Percentiles rank a stretch among this genome's conserved stretches.
phyloP scores from a whole-genome alignment of 257 asterid genomes.

The Solanum appendiculatum region DNA sequence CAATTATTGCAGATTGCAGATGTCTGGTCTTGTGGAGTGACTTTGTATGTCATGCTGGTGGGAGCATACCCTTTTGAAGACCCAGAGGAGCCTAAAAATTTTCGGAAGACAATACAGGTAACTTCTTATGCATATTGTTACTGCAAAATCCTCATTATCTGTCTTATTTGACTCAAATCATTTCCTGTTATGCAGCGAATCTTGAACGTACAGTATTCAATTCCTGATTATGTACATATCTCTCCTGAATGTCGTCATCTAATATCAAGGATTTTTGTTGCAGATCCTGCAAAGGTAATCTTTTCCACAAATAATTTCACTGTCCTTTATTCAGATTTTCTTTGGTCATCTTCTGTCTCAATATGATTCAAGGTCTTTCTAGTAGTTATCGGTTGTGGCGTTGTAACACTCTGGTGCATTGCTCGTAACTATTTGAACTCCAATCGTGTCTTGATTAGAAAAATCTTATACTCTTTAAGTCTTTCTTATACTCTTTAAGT shows the following conservation, averaged over 20 bases:
- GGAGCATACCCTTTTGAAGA: constrained; percentile 99
- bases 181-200: constrained; percentile 56
- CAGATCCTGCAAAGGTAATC: constrained; percentile 82
- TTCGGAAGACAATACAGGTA: constrained; percentile 94
- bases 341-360: neutral
- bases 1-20: constrained; percentile 61
- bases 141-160: neutral
- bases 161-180: constrained; percentile 1
- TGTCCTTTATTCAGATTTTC: neutral
- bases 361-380: neutral
- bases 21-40: constrained; percentile 99
- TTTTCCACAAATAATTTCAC: neutral
- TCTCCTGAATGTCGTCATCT: constrained; percentile 87
- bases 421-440: neutral
- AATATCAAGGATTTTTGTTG: constrained; percentile 87
- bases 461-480: neutral
- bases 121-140: neutral
- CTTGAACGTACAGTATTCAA: constrained; percentile 85
- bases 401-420: neutral
- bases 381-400: neutral
- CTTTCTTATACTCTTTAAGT: neutral
- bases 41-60: constrained; percentile 92
- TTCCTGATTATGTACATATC: constrained; percentile 89
- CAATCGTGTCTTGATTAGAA: neutral
- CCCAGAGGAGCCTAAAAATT: constrained; percentile 91